phyloP scores from a whole-genome alignment of 257 asterid genomes.

The Jasminum sambac region DNA sequence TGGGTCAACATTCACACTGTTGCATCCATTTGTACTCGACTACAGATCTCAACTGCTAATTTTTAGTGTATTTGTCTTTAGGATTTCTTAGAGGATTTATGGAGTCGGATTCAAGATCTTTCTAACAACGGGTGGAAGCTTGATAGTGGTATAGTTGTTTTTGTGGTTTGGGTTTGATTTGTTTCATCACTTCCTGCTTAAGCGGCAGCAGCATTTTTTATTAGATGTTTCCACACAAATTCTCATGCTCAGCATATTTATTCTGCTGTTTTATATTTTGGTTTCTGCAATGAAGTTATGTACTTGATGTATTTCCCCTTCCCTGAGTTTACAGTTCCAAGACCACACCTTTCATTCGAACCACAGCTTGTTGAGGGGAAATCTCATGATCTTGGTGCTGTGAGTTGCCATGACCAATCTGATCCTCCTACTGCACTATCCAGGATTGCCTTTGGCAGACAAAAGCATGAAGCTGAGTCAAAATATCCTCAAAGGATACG shows the following conservation, averaged over 20 bases:
- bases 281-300: neutral
- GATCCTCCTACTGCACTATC: conserved; percentile 55
- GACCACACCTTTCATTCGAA: conserved; percentile 93
- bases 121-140: conserved; percentile 92
- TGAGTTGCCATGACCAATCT: conserved; percentile 87
- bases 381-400: conserved; percentile 85
- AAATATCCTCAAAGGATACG: conserved; percentile 88
- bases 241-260: neutral
- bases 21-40: conserved; percentile 10
- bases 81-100: conserved; percentile 95
- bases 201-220: neutral
- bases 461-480: conserved; percentile 87
- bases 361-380: conserved; percentile 93
- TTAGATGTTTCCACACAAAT: neutral
- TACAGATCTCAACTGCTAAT: conserved; percentile 11
- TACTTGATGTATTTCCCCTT: conserved; percentile 5
- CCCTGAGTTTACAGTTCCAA: conserved; percentile 66
- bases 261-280: neutral
- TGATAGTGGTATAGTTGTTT: conserved; percentile 71
- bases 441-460: conserved; percentile 65
- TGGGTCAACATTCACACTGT: neutral
- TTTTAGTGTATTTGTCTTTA: conserved; percentile 28
- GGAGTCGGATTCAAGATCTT: conserved; percentile 88
- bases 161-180: conserved; percentile 23
- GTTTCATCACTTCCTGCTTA: conserved; percentile 11